phyloP scores from a whole-genome alignment of 1,284 basidiomycete species.

The Vanrija sp. region DNA sequence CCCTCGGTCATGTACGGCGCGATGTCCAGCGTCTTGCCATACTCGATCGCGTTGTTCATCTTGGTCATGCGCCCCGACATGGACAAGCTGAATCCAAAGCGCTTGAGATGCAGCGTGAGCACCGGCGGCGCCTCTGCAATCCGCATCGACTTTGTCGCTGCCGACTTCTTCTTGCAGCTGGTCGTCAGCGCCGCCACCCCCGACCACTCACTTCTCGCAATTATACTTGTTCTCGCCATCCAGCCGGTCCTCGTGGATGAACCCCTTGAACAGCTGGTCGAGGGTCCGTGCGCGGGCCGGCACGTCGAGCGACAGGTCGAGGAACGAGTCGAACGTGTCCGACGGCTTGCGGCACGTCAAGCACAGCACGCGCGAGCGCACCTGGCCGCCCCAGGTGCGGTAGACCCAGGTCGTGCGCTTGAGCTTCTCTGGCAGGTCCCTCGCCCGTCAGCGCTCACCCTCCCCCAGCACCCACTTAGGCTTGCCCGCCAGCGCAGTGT shows the following conservation, averaged over 20 bases:
- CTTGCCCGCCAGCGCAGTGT: conserved; percentile 68
- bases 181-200: not conserved
- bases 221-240: conserved; percentile 95
- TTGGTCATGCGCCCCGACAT: conserved; percentile 67
- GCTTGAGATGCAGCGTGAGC: conserved; percentile 95
- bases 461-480: conserved; percentile 55
- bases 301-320: conserved; percentile 90
- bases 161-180: conserved; percentile 45
- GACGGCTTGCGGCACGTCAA: conserved; percentile 76
- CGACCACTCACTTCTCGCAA: conserved; percentile 81
- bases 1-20: conserved; percentile 78
- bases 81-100: conserved; percentile 58
- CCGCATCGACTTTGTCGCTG: conserved; percentile 52
- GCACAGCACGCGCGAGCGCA: conserved; percentile 93
- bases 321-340: conserved; percentile 93
- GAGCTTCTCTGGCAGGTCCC: conserved; percentile 71
- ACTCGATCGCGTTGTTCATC: conserved; percentile 70
- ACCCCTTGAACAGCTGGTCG: conserved; percentile 73
- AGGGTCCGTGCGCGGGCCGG: conserved; percentile 57
- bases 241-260: conserved; percentile 75
- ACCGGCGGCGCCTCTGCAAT: conserved; percentile 81
- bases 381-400: conserved; percentile 84
- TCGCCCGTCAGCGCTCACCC: conserved; percentile 34
- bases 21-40: conserved; percentile 73
- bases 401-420: conserved; percentile 92